Evolutionary conservation across 2,329 filamentous ascomycete genomes (phyloP).

Genomic region (Graphilbum fragrans): DNA sequence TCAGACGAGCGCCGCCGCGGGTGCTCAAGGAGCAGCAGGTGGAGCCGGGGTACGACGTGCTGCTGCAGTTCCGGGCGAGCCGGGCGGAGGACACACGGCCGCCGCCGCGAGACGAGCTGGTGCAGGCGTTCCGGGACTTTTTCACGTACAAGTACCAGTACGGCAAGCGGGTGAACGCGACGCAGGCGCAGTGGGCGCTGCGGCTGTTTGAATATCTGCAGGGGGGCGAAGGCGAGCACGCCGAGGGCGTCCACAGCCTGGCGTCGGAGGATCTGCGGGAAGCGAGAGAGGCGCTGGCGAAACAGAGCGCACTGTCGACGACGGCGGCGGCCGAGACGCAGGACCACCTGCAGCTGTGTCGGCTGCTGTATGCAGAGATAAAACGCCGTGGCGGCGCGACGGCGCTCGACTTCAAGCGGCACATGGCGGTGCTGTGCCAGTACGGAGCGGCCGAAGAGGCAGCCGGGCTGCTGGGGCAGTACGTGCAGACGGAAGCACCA

Average conservation of each 20-base stretch:
- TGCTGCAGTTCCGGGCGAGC: slow-evolving; percentile 56
- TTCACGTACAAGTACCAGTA: slow-evolving; percentile 42
- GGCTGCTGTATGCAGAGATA: slow-evolving; percentile 27
- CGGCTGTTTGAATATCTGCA: slow-evolving; percentile 43
- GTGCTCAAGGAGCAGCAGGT: slow-evolving; percentile 48
- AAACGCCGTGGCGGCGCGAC: slow-evolving; percentile 11
- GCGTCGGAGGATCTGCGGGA: slow-evolving; percentile 28
- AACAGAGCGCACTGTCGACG: not conserved
- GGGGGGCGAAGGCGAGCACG: slow-evolving; percentile 23
- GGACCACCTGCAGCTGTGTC: slow-evolving; percentile 35
- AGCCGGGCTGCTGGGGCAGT: slow-evolving; percentile 25
- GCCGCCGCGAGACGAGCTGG: slow-evolving; percentile 50
- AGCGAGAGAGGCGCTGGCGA: slow-evolving; percentile 23
- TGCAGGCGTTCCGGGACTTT: slow-evolving; percentile 52
- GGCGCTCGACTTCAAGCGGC: slow-evolving; percentile 24
- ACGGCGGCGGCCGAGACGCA: slow-evolving; percentile 6
- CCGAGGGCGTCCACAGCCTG: slow-evolving; percentile 16
- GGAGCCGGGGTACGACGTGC: slow-evolving; percentile 58
- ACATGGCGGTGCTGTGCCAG: slow-evolving; percentile 36
- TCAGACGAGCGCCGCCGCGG: slow-evolving; percentile 48
- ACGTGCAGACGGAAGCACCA: slow-evolving; percentile 15
- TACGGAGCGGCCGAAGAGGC: slow-evolving; percentile 46
- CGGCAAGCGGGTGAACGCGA: slow-evolving; percentile 43
- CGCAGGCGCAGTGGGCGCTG: slow-evolving; percentile 51
- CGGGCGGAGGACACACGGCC: slow-evolving; percentile 51